These are phyloP conservation scores for Glutinoglossum americanum DNA, from an alignment of 495 filamentous ascomycete species.

Conservation along the genomic window DNA sequence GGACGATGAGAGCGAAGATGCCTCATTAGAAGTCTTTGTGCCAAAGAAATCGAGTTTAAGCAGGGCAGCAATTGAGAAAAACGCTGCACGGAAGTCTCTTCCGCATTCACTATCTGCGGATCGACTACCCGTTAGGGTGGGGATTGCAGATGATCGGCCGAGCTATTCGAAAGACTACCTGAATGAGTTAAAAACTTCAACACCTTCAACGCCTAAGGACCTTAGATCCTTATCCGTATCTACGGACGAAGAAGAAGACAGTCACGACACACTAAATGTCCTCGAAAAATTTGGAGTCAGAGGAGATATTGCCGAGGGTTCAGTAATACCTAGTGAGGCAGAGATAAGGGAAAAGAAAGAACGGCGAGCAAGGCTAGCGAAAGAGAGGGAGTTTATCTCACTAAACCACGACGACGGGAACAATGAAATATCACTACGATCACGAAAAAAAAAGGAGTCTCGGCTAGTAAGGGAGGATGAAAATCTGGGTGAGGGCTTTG, in stretches of 20 bases:
- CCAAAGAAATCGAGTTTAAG: conserved; percentile 52
- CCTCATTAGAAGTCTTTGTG: conserved; percentile 34
- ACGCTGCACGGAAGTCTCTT: conserved; percentile 33
- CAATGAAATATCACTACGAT: conserved; percentile 24
- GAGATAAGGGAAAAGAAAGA: conserved; percentile 88
- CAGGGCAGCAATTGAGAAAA: conserved; percentile 48
- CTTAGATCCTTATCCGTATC: conserved; percentile 17
- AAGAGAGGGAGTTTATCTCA: conserved; percentile 62
- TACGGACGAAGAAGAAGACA: neutral
- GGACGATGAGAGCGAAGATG: conserved; percentile 30
- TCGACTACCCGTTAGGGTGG: conserved; percentile 30
- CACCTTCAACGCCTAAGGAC: conserved; percentile 53
- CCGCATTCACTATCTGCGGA: conserved; percentile 22
- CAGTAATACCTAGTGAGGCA: conserved; percentile 56
- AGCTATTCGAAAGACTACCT: conserved; percentile 75
- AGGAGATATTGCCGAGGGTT: conserved; percentile 12
- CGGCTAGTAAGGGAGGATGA: conserved; percentile 76
- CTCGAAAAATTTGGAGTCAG: conserved; percentile 38
- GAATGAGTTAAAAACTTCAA: conserved; percentile 61
- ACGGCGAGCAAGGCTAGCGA: conserved; percentile 55
- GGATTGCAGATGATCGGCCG: conserved; percentile 37
- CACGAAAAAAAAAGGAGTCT: conserved; percentile 34
- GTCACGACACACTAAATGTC: conserved; percentile 39
- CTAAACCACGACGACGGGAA: conserved; percentile 29
- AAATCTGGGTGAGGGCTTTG: conserved; percentile 85